A percentile compares a stretch with the other conserved stretches of the same genome.
phyloP scores from a whole-genome alignment of 768 basidiomycete species.

The Boletus insuetus region DNA sequence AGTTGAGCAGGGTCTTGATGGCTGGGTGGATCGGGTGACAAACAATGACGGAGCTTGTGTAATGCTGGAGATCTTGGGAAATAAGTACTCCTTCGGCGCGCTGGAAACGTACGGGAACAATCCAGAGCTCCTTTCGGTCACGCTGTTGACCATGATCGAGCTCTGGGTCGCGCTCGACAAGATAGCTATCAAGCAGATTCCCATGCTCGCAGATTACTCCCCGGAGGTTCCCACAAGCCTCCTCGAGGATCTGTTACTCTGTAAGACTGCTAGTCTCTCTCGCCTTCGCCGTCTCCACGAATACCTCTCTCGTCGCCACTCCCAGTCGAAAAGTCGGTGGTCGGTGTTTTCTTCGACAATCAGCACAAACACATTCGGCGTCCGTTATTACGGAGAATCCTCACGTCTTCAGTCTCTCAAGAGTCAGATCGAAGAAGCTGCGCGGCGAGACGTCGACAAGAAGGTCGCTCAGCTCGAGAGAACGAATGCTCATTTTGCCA shows the following conservation, averaged over 20 bases:
- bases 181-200: constrained; percentile 30
- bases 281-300: constrained; percentile 27
- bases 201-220: constrained; percentile 43
- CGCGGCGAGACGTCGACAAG: constrained; percentile 13
- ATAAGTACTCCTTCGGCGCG: constrained; percentile 28
- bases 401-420: constrained; percentile 25
- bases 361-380: constrained; percentile 26
- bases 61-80: constrained; percentile 27
- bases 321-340: constrained; percentile 21
- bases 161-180: constrained; percentile 50
- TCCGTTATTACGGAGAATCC: constrained; percentile 35
- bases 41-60: constrained; percentile 23
- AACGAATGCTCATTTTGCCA: constrained; percentile 21
- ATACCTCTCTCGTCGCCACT: constrained; percentile 34
- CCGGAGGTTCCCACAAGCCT: constrained; percentile 41
- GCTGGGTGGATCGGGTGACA: constrained; percentile 30
- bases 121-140: constrained; percentile 37
- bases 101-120: constrained; percentile 28
- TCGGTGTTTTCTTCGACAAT: constrained; percentile 37
- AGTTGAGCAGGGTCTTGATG: constrained; percentile 30
- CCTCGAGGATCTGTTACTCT: constrained; percentile 43
- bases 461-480: constrained; percentile 32
- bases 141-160: constrained; percentile 44
- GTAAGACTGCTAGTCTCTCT: constrained; percentile 24
- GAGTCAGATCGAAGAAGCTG: constrained; percentile 29